Percentiles rank a stretch among this genome's conserved stretches.
Evolutionary conservation across 345 rosid species (phyloP).

Genomic region (Firmiana major): DNA sequence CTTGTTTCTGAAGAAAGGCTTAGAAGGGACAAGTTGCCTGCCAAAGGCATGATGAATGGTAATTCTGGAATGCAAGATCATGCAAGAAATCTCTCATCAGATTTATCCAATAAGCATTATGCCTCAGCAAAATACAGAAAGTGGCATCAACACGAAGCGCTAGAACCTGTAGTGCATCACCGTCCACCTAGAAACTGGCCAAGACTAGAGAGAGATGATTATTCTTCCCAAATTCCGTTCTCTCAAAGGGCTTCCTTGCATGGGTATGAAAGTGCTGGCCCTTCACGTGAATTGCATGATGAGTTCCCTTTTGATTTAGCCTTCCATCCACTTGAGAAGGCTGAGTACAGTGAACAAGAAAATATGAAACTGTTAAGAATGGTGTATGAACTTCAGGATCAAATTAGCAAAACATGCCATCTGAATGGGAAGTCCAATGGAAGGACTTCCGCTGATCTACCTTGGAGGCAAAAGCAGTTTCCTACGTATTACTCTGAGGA

Average conservation of each 20-base stretch:
- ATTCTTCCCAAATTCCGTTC: constrained; percentile 32
- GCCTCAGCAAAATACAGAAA: constrained; percentile 25
- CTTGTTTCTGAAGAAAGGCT: constrained; percentile 32
- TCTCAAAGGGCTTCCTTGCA: constrained; percentile 34
- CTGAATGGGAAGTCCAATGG: constrained; percentile 25
- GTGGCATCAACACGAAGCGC: constrained; percentile 34
- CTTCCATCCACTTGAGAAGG: constrained; percentile 37
- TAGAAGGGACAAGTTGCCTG: constrained; percentile 30
- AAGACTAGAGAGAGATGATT: constrained; percentile 39
- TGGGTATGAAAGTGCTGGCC: constrained; percentile 40
- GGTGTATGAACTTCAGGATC: constrained; percentile 56
- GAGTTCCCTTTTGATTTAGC: constrained; percentile 31
- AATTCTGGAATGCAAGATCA: constrained; percentile 26
- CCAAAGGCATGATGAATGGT: constrained; percentile 22
- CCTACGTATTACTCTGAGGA: constrained; percentile 21
- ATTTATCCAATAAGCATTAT: constrained; percentile 25
- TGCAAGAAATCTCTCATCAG: constrained; percentile 29
- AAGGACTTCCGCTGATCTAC: constrained; percentile 23
- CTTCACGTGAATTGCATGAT: constrained; percentile 42
- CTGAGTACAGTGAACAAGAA: constrained; percentile 38
- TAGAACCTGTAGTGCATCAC: constrained; percentile 32
- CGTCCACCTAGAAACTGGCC: constrained; percentile 34
- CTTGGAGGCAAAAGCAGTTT: constrained; percentile 27
- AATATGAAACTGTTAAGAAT: constrained; percentile 47
- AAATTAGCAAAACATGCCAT: constrained; percentile 34